These are phyloP conservation scores for Stachybotrys echinatus DNA, from an alignment of 2,329 filamentous ascomycete genomes.

Conservation along the genomic window DNA sequence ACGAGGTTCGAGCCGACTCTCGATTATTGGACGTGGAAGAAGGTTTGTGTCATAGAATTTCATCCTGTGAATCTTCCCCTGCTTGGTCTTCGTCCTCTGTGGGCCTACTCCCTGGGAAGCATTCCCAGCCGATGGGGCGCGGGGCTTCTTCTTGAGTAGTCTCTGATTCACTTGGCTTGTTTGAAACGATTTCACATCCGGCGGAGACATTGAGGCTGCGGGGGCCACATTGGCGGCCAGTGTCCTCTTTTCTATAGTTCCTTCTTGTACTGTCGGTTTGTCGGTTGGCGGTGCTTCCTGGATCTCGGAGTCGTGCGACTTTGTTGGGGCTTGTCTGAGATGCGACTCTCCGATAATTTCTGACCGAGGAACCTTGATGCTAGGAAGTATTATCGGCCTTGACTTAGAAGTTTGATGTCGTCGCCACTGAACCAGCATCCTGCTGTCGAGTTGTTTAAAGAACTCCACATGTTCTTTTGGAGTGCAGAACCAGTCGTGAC, in stretches of 20 bases:
- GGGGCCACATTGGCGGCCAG: no score
- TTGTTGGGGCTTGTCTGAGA: not conserved
- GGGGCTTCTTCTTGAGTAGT: no score
- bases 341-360: not conserved
- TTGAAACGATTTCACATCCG: no score
- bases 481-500: conserved; percentile 27
- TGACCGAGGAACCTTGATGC: not conserved
- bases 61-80: not conserved
- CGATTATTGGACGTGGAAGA: conserved; percentile 16
- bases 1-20: conserved; percentile 12
- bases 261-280: no score
- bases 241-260: no score
- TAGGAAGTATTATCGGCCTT: not conserved
- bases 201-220: no score
- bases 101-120: no score
- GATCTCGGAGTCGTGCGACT: no score
- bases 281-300: no score
- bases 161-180: no score
- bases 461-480: conserved; percentile 22
- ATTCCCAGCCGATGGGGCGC: no score
- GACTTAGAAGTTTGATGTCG: conserved; percentile 2
- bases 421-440: conserved; percentile 19
- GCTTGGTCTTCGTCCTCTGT: conserved; percentile 6
- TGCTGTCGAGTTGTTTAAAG: conserved; percentile 24
- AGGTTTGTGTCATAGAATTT: conserved; percentile 11